A percentile compares a stretch with the other conserved stretches of the same genome.
These are phyloP conservation scores for Vaccinium myrtillus DNA, from an alignment of 148 eudicot species.

Conservation along the genomic window DNA sequence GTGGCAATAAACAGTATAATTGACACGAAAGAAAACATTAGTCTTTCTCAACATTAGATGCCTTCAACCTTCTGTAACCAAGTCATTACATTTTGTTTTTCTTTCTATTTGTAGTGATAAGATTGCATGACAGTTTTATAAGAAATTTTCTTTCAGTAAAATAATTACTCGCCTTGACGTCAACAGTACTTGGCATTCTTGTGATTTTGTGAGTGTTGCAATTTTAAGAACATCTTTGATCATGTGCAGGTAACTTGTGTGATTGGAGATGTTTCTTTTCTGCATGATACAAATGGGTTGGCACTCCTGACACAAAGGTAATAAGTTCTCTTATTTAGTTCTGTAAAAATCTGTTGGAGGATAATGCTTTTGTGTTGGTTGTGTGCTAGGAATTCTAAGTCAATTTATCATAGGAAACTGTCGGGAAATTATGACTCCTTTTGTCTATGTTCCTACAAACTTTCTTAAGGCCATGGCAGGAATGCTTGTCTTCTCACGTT, in stretches of 20 bases:
- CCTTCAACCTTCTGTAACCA: constrained; percentile 1
- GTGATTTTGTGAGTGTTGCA: background rate
- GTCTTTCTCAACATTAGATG: background rate
- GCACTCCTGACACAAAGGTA: constrained; percentile 71
- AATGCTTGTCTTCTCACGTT: background rate
- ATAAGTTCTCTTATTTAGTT: background rate
- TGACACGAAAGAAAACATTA: background rate
- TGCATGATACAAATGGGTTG: constrained; percentile 96
- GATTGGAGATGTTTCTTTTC: constrained; percentile 89
- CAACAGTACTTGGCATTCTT: background rate
- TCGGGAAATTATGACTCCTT: background rate
- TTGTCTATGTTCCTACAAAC: background rate
- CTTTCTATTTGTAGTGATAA: background rate
- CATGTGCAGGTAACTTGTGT: constrained; percentile 67
- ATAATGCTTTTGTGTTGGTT: background rate
- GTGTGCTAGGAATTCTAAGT: background rate
- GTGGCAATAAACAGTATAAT: background rate
- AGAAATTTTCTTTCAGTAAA: background rate
- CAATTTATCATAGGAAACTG: background rate
- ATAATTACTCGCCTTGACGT: background rate
- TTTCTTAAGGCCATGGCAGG: background rate
- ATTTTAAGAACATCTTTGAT: constrained; percentile 11
- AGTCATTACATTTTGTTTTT: background rate
- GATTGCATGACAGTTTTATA: background rate
- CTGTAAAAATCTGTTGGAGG: background rate